Conservation (phyloP, 2,329 filamentous ascomycete species). For the Biscogniauxia sp. region DNA sequence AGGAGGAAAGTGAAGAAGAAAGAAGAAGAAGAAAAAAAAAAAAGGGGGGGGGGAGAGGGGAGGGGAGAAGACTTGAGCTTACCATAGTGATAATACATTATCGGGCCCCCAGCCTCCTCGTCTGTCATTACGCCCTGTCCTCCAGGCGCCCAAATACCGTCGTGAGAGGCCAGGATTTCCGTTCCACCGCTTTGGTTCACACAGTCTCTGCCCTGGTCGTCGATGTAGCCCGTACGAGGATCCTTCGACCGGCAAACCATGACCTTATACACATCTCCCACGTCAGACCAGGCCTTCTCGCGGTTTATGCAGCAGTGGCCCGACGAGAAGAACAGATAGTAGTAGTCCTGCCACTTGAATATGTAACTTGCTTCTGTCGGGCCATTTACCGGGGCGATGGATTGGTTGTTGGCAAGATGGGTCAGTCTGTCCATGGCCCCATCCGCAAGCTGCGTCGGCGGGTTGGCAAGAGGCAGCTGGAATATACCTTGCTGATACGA, state of each 20-base stretch:
- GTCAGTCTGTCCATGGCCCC: constrained; percentile 12
- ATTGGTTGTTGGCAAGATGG: constrained; percentile 22
- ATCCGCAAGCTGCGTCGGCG: constrained; percentile 13
- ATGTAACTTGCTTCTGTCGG: constrained; percentile 19
- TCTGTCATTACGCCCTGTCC: constrained; percentile 20
- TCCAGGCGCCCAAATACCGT: constrained; percentile 22
- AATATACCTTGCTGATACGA: constrained; percentile 26
- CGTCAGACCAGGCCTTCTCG: constrained; percentile 13
- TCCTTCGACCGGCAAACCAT: constrained; percentile 24
- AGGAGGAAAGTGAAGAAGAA: background rate
- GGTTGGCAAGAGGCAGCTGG: constrained; percentile 22
- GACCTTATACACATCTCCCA: constrained; percentile 22
- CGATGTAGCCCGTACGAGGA: constrained; percentile 16
- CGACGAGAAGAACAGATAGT: constrained; percentile 25
- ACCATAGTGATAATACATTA: constrained; percentile 27
- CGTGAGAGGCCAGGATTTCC: constrained; percentile 17
- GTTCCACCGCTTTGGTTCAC: constrained; percentile 18
- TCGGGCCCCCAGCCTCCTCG: constrained; percentile 17
- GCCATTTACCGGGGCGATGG: constrained; percentile 10
- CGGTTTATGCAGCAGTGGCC: constrained; percentile 19
- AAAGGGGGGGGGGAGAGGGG: background rate
- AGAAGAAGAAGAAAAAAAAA: background rate
- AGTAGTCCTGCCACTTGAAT: constrained; percentile 17
- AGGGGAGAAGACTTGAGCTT: constrained; percentile 1
- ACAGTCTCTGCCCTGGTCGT: constrained; percentile 17